Percentiles rank a stretch among this genome's conserved stretches.
Evolutionary conservation across 2,329 filamentous ascomycete species (phyloP).

Genomic region (Xenoacremonium recifei): DNA sequence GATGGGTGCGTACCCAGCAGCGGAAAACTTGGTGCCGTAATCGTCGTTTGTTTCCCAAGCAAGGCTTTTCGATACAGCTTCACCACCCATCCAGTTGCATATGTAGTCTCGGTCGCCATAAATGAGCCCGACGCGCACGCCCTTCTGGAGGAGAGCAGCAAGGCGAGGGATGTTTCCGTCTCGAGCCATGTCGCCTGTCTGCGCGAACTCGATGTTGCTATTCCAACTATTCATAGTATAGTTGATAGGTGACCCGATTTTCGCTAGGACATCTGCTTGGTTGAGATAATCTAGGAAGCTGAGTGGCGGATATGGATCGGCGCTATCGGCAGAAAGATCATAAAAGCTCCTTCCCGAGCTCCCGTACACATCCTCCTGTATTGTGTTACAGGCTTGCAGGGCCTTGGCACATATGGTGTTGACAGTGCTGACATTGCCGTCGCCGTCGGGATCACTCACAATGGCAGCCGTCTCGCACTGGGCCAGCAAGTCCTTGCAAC

Average conservation of each 20-base stretch:
- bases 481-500: conserved; percentile 53
- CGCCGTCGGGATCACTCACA: conserved; percentile 37
- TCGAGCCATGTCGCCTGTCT: conserved; percentile 61
- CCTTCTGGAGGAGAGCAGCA: conserved; percentile 57
- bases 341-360: conserved; percentile 55
- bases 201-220: conserved; percentile 46
- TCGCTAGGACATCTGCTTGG: conserved; percentile 51
- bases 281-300: conserved; percentile 67
- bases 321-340: conserved; percentile 55
- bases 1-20: conserved; percentile 71
- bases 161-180: conserved; percentile 59
- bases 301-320: conserved; percentile 61
- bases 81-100: conserved; percentile 71
- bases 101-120: conserved; percentile 66
- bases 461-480: conserved; percentile 47
- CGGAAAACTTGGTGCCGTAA: conserved; percentile 56
- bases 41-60: conserved; percentile 44
- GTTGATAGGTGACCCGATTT: conserved; percentile 62
- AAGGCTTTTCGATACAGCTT: conserved; percentile 66
- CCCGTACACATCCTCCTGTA: conserved; percentile 60
- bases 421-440: conserved; percentile 37
- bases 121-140: conserved; percentile 68
- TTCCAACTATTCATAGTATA: conserved; percentile 50
- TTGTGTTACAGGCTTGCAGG: conserved; percentile 40
- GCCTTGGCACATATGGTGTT: conserved; percentile 54